phyloP scores from a whole-genome alignment of 2,329 filamentous ascomycete species.

The Sclerotiophoma versabilis region DNA sequence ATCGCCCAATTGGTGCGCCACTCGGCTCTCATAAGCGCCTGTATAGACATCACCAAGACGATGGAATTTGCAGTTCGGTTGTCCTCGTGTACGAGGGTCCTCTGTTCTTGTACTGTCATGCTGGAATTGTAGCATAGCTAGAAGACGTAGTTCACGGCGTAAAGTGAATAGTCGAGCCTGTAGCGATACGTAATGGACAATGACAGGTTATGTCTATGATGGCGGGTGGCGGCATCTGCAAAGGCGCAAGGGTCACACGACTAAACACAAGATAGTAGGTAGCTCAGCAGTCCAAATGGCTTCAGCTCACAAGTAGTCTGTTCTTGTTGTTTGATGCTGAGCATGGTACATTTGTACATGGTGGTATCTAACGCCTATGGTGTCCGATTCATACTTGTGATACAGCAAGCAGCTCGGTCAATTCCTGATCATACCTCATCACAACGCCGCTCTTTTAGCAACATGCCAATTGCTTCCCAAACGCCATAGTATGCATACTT shows the following conservation, averaged over 20 bases:
- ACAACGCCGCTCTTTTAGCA: constrained; percentile 14
- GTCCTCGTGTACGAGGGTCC: not conserved
- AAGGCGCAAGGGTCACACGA: not conserved
- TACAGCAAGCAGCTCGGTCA: not conserved
- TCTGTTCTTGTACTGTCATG: not conserved
- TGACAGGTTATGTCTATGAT: not conserved
- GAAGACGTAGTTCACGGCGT: no score
- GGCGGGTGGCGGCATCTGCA: not conserved
- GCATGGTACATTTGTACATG: not conserved
- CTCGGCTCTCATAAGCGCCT: not conserved
- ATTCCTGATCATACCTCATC: not conserved
- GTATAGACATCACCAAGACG: not conserved
- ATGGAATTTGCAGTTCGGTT: not conserved
- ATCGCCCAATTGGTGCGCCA: not conserved
- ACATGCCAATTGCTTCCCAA: constrained; percentile 11
- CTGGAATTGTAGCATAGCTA: not conserved
- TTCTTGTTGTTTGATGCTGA: not conserved
- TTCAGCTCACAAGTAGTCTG: not conserved
- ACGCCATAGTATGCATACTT: constrained; percentile 16
- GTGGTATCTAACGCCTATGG: constrained; percentile 1
- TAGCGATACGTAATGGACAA: not conserved
- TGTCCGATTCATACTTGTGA: not conserved
- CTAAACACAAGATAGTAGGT: not conserved
- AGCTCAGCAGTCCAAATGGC: not conserved
- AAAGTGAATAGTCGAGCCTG: not conserved